These are phyloP conservation scores for Oenanthe javanica DNA, from an alignment of 140 eudicot species.

Conservation along the genomic window DNA sequence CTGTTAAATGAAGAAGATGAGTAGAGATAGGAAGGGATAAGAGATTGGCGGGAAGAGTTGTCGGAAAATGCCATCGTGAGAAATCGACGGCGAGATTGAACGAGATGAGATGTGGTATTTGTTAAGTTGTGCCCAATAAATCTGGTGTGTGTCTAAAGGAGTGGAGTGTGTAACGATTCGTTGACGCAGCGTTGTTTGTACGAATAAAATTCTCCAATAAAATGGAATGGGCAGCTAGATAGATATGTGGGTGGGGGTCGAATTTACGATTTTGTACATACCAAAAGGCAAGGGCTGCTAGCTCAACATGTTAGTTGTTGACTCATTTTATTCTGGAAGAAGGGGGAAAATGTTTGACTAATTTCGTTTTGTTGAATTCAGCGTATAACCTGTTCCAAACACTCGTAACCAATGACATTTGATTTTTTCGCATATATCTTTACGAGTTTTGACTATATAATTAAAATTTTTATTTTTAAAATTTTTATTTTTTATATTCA, in stretches of 20 bases:
- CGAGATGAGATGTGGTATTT: neutral
- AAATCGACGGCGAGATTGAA: neutral
- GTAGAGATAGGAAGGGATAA: conserved; percentile 49
- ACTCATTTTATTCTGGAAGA: too few species aligned
- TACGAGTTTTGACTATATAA: too few species aligned
- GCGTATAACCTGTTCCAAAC: too few species aligned
- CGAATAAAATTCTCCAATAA: neutral
- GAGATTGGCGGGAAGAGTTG: conserved; percentile 30
- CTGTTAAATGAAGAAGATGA: conserved; percentile 25
- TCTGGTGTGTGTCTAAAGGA: neutral
- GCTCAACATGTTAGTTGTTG: neutral
- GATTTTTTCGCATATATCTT: too few species aligned
- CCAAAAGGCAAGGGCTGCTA: neutral
- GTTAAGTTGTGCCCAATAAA: neutral
- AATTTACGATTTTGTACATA: neutral
- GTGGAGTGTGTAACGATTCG: neutral
- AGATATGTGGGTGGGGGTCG: too few species aligned
- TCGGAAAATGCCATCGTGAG: conserved; percentile 37
- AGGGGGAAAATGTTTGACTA: too few species aligned
- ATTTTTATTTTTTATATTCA: too few species aligned
- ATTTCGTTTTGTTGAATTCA: too few species aligned
- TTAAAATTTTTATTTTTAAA: too few species aligned
- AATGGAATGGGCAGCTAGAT: too few species aligned
- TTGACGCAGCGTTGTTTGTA: conserved; percentile 2
- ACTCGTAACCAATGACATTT: too few species aligned